Evolutionary conservation across 768 basidiomycete genomes (phyloP).

Genomic region (Boletus subcaerulescens): DNA sequence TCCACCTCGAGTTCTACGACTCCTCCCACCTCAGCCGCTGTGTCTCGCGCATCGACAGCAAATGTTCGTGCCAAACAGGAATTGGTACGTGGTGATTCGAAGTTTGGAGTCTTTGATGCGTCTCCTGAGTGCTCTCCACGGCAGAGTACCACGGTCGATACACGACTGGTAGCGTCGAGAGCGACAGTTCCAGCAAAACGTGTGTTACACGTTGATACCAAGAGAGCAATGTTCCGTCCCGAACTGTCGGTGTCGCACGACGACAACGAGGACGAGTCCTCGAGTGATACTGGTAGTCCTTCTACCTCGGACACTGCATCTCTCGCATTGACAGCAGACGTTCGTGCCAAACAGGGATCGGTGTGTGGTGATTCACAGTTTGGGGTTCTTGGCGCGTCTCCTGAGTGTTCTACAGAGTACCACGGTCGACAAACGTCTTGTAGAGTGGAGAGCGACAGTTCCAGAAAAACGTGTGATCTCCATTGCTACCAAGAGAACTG

Average conservation of each 20-base stretch:
- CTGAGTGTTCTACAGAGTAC: conserved; percentile 8
- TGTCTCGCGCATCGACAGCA: neutral
- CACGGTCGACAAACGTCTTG: neutral
- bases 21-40: neutral
- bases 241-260: conserved; percentile 8
- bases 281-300: neutral
- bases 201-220: too few relatives aligned
- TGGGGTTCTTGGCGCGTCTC: neutral
- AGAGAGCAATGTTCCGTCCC: neutral
- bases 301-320: neutral
- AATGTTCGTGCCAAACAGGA: conserved; percentile 3
- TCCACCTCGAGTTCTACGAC: neutral
- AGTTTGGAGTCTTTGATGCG: neutral
- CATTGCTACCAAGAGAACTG: neutral
- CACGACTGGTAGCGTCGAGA: neutral
- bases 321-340: neutral
- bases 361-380: conserved; percentile 5
- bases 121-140: neutral
- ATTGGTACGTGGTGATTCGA: conserved; percentile 8
- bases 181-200: neutral
- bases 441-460: neutral
- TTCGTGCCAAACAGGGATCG: conserved; percentile 3
- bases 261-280: neutral
- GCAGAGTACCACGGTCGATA: neutral
- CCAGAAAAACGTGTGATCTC: neutral